A percentile compares a stretch with the other conserved stretches of the same genome.
Evolutionary conservation across 495 filamentous ascomycete species (phyloP).

Genomic region (Thozetella sp.): DNA sequence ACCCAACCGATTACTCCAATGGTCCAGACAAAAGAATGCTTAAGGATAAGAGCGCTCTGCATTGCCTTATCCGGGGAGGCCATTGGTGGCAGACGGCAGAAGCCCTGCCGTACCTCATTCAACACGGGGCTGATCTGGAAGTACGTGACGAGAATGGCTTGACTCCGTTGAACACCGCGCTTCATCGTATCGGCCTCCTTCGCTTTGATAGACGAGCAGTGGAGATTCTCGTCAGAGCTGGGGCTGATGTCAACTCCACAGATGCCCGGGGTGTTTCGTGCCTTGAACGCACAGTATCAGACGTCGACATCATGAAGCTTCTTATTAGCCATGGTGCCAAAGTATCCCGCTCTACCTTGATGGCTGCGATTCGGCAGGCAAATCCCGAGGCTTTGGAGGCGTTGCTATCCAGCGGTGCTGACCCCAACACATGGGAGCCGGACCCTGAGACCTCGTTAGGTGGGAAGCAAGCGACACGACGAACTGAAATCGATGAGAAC

Average conservation of each 20-base stretch:
- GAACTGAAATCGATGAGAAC: no score
- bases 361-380: neutral
- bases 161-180: constrained; percentile 42
- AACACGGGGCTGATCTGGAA: constrained; percentile 40
- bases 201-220: constrained; percentile 13
- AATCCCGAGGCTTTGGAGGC: neutral
- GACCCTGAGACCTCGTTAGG: no score
- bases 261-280: neutral
- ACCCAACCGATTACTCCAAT: constrained; percentile 30
- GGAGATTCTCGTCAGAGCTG: constrained; percentile 5
- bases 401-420: neutral
- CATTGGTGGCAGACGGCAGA: constrained; percentile 45
- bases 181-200: constrained; percentile 18
- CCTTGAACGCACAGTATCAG: neutral
- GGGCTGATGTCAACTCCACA: neutral
- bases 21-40: constrained; percentile 16
- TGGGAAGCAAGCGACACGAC: no score
- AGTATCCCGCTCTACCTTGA: neutral
- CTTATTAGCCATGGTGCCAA: neutral
- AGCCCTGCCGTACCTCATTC: constrained; percentile 42
- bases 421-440: no score
- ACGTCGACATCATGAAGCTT: neutral
- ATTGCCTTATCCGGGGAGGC: constrained; percentile 30
- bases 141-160: constrained; percentile 28
- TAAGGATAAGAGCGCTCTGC: constrained; percentile 20